phyloP scores from a whole-genome alignment of 1,139 yeast genomes.

The Entelexis paramagnoliae region DNA sequence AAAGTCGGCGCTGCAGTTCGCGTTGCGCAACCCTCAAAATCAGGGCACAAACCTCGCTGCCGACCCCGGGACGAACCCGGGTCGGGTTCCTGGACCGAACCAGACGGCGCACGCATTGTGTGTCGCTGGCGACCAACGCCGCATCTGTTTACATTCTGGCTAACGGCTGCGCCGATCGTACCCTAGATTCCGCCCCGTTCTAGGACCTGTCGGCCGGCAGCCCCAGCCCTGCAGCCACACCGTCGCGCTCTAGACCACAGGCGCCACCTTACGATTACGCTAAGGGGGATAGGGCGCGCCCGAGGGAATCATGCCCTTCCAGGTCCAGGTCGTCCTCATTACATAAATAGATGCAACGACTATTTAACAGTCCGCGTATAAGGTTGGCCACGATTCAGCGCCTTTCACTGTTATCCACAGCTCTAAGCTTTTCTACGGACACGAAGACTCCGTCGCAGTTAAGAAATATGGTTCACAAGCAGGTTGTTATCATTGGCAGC shows the following conservation, averaged over 20 bases:
- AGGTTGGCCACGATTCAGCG: slow-evolving; percentile 15
- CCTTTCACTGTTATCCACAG: slow-evolving; percentile 20
- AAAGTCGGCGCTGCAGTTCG: no score
- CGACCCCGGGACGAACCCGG: no score
- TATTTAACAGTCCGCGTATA: slow-evolving; percentile 7
- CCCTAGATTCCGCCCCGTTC: not conserved
- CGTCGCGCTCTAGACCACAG: slow-evolving; percentile 3
- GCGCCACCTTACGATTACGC: not conserved
- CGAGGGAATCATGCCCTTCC: not conserved
- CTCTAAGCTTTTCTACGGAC: slow-evolving; percentile 15
- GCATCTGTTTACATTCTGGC: not conserved
- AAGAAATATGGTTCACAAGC: slow-evolving; percentile 43
- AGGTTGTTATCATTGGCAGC: slow-evolving; percentile 87
- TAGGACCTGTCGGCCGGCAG: not conserved
- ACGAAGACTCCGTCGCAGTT: not conserved
- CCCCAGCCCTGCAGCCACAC: not conserved
- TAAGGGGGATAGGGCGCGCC: slow-evolving; percentile 5
- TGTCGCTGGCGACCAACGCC: no score
- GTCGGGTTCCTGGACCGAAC: no score
- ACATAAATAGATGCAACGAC: slow-evolving; percentile 19
- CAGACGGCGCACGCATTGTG: no score
- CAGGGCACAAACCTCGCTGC: no score
- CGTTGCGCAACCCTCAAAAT: no score
- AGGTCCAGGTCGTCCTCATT: slow-evolving; percentile 12
- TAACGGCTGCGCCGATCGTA: not conserved